phyloP scores from a whole-genome alignment of 2,329 filamentous ascomycete genomes.

The Ceratocystis variospora region DNA sequence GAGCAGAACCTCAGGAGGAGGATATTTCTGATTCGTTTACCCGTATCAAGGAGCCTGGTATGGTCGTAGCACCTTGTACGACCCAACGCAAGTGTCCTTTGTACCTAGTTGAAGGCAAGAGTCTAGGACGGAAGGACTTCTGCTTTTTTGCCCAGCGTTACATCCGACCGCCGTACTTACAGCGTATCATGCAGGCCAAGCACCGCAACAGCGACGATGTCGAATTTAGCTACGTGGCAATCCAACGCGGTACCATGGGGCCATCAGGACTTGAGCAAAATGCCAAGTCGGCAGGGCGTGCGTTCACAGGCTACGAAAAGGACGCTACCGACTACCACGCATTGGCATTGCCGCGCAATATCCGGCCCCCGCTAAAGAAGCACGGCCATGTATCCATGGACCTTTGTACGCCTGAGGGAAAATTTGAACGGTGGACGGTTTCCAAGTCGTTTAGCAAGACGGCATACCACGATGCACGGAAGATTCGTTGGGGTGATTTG shows the following conservation, averaged over 20 bases:
- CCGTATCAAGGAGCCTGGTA: constrained; percentile 42
- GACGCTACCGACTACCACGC: constrained; percentile 42
- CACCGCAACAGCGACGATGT: constrained; percentile 79
- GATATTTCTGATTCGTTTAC: constrained; percentile 21
- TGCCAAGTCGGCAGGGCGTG: constrained; percentile 42
- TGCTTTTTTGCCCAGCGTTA: constrained; percentile 87
- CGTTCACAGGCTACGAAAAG: constrained; percentile 52
- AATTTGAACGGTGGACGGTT: constrained; percentile 86
- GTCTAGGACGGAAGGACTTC: constrained; percentile 67
- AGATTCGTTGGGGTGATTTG: constrained; percentile 79
- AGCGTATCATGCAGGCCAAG: constrained; percentile 54
- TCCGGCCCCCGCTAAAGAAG: constrained; percentile 74
- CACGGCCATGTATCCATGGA: constrained; percentile 81
- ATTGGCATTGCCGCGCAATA: constrained; percentile 60
- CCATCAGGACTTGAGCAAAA: constrained; percentile 21
- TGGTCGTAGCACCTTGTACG: constrained; percentile 66
- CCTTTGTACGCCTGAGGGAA: constrained; percentile 72
- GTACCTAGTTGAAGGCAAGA: constrained; percentile 59
- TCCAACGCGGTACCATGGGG: constrained; percentile 54
- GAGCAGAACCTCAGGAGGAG: constrained; percentile 26
- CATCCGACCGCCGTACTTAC: constrained; percentile 68
- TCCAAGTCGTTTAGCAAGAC: constrained; percentile 66
- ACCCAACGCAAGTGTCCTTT: constrained; percentile 82
- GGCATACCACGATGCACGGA: constrained; percentile 85
- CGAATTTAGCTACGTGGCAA: constrained; percentile 75